Evolutionary conservation across 345 rosid species (phyloP).

Genomic region (Salix caprea): DNA sequence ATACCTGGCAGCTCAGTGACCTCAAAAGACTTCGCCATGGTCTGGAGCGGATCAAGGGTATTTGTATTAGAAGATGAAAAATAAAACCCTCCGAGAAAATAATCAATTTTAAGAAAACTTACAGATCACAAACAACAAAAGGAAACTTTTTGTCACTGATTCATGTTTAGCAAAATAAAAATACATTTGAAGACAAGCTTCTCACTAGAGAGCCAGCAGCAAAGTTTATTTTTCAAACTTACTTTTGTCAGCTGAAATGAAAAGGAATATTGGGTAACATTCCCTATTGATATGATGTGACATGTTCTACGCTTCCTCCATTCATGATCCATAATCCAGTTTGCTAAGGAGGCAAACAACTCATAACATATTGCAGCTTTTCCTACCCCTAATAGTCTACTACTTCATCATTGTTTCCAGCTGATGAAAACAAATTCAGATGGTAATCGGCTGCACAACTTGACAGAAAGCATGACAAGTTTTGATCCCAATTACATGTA

Average conservation of each 20-base stretch:
- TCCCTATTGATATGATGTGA: neutral
- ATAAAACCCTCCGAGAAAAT: neutral
- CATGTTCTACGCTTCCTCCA: neutral
- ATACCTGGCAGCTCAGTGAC: constrained; percentile 88
- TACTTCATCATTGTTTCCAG: neutral
- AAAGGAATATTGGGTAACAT: neutral
- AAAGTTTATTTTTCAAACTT: neutral
- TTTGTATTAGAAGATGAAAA: neutral
- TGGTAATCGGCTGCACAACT: neutral
- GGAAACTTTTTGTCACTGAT: neutral
- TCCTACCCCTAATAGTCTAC: neutral
- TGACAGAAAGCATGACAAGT: neutral
- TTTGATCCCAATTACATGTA: neutral
- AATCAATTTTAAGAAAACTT: neutral
- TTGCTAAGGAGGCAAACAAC: neutral
- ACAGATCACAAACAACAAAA: neutral
- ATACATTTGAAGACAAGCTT: neutral
- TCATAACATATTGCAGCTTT: neutral
- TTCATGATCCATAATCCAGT: neutral
- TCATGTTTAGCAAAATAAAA: neutral
- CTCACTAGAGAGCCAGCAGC: neutral
- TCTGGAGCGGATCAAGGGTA: constrained; percentile 33
- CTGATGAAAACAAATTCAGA: neutral
- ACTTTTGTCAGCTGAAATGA: neutral
- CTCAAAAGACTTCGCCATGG: constrained; percentile 82